Conservation (phyloP, 2,329 filamentous ascomycete species). For the Emericellopsis cladophorae region DNA sequence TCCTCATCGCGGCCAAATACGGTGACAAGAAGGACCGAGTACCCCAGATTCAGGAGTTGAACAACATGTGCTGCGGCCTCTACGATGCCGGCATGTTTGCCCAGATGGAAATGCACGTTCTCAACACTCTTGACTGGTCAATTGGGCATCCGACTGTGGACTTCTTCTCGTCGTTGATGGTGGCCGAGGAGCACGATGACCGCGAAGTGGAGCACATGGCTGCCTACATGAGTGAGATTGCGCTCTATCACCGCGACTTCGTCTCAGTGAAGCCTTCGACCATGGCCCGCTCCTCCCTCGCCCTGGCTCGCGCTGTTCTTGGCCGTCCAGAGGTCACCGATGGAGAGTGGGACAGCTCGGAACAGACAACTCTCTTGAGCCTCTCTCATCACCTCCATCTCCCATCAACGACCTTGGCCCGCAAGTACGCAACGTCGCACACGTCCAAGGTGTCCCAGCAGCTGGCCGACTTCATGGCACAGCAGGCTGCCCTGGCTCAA, state of each 20-base stretch:
- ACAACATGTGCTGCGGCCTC: slow-evolving; percentile 97
- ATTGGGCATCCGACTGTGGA: slow-evolving; percentile 95
- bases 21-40: slow-evolving; percentile 97
- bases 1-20: slow-evolving; percentile 96
- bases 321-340: slow-evolving; percentile 65
- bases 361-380: slow-evolving; percentile 51
- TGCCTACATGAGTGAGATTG: slow-evolving; percentile 87
- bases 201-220: slow-evolving; percentile 90
- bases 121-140: slow-evolving; percentile 93
- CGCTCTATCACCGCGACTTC: slow-evolving; percentile 92
- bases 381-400: slow-evolving; percentile 47
- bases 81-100: slow-evolving; percentile 99
- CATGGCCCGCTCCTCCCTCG: slow-evolving; percentile 78
- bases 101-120: slow-evolving; percentile 99
- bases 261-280: slow-evolving; percentile 85
- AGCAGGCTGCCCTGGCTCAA: slow-evolving; percentile 43
- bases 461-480: slow-evolving; percentile 45
- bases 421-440: slow-evolving; percentile 45
- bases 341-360: slow-evolving; percentile 63
- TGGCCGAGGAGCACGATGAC: slow-evolving; percentile 67
- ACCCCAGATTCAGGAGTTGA: slow-evolving; percentile 92
- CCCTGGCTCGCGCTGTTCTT: slow-evolving; percentile 76
- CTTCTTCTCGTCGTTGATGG: slow-evolving; percentile 79
- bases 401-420: slow-evolving; percentile 42
- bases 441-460: slow-evolving; percentile 40